Conservation (phyloP, 768 basidiomycete genomes). For the Psilocybe subaeruginosa region DNA sequence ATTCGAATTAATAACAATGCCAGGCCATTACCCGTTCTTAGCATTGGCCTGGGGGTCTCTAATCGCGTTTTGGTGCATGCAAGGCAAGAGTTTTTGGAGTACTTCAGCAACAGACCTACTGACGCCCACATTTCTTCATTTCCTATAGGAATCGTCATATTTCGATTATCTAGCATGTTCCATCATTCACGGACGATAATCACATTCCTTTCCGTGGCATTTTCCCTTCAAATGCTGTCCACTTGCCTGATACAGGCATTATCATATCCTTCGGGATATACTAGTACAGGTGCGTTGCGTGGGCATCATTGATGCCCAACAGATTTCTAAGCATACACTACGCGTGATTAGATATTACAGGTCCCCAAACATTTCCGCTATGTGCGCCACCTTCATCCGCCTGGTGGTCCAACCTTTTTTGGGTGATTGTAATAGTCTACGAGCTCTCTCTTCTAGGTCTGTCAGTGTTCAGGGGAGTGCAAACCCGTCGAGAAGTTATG, state of each 20-base stretch:
- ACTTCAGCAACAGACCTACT: too few species aligned
- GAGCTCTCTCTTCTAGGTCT: background rate
- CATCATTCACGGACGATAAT: slow-evolving; percentile 1
- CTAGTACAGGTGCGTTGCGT: background rate
- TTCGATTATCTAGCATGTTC: slow-evolving; percentile 11
- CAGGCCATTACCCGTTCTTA: background rate
- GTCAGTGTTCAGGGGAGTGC: background rate
- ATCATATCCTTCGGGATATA: background rate
- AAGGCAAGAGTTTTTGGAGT: background rate
- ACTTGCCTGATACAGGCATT: background rate
- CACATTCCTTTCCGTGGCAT: background rate
- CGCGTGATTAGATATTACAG: background rate
- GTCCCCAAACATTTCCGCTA: background rate
- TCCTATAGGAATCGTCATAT: background rate
- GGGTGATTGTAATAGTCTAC: background rate
- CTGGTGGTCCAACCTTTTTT: slow-evolving; percentile 1
- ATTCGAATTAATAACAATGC: background rate
- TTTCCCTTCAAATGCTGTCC: background rate
- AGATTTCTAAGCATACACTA: background rate
- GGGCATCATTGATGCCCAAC: background rate
- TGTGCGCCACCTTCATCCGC: slow-evolving; percentile 1
- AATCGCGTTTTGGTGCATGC: slow-evolving; percentile 1
- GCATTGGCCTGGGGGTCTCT: background rate
- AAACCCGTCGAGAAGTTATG: background rate
- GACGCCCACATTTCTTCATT: too few species aligned